Percentiles rank a stretch among this genome's conserved stretches.
Conservation (phyloP, 345 rosid genomes). For the Gossypium herbaceum region DNA sequence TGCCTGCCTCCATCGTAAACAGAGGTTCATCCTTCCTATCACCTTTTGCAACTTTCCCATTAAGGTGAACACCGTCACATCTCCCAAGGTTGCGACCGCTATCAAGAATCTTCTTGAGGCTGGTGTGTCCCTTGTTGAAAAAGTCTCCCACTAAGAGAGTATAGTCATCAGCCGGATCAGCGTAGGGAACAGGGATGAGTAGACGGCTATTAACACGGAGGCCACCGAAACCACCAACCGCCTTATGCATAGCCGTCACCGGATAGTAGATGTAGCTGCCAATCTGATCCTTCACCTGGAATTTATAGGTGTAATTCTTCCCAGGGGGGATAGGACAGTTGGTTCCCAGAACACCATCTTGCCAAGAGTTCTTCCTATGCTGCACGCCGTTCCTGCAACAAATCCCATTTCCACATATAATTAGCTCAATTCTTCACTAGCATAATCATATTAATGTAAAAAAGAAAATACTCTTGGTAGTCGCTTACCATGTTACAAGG, state of each 20-base stretch:
- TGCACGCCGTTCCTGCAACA: slow-evolving; percentile 68
- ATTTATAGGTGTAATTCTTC: slow-evolving; percentile 64
- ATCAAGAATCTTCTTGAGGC: slow-evolving; percentile 46
- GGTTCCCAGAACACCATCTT: slow-evolving; percentile 65
- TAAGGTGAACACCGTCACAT: slow-evolving; percentile 59
- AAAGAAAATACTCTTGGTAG: no score
- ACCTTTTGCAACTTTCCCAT: slow-evolving; percentile 44
- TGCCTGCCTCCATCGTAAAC: slow-evolving; percentile 62
- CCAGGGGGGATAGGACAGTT: slow-evolving; percentile 72
- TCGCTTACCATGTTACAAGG: slow-evolving; percentile 10
- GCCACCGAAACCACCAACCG: slow-evolving; percentile 71
- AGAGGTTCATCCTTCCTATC: slow-evolving; percentile 35
- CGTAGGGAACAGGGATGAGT: slow-evolving; percentile 67
- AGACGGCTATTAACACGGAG: slow-evolving; percentile 64
- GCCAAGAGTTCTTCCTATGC: slow-evolving; percentile 85
- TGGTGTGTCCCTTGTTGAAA: slow-evolving; percentile 52
- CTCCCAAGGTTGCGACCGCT: slow-evolving; percentile 48
- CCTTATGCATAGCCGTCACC: slow-evolving; percentile 45
- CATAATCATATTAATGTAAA: background rate
- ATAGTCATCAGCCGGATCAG: slow-evolving; percentile 57
- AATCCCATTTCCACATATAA: background rate
- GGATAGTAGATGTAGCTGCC: slow-evolving; percentile 75
- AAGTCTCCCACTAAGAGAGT: slow-evolving; percentile 61
- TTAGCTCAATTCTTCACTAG: no score
- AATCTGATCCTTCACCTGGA: slow-evolving; percentile 89